These are phyloP conservation scores for Gossypium schwendimanii DNA, from an alignment of 441 rosid genomes.

Conservation along the genomic window DNA sequence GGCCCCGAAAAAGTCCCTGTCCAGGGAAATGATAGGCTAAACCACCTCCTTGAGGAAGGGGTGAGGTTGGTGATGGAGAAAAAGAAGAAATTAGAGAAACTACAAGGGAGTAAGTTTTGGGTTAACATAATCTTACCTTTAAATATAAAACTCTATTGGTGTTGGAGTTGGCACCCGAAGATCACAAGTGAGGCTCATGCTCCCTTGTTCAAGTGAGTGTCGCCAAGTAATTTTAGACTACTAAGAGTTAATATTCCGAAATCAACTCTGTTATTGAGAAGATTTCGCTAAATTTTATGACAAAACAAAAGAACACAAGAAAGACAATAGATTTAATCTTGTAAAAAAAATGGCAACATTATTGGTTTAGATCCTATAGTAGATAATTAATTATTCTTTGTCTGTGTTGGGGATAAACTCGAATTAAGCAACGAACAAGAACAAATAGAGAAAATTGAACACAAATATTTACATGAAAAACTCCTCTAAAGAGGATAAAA, in stretches of 20 bases:
- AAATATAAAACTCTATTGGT: conserved; percentile 70
- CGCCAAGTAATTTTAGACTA: background rate
- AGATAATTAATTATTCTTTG: too few relatives aligned
- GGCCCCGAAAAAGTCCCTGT: too few relatives aligned
- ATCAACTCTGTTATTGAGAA: background rate
- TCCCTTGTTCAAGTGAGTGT: conserved; percentile 62
- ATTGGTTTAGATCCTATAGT: background rate
- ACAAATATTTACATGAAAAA: too few relatives aligned
- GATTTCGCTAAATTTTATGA: background rate
- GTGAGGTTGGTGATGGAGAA: background rate
- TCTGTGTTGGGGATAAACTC: too few relatives aligned
- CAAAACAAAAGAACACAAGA: background rate
- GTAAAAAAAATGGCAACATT: background rate
- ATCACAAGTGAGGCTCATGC: conserved; percentile 75
- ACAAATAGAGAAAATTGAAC: too few relatives aligned
- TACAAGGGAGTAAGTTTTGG: background rate
- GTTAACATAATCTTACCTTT: conserved; percentile 36
- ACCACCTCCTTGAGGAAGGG: too few relatives aligned
- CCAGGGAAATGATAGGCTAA: too few relatives aligned
- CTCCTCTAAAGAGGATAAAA: too few relatives aligned
- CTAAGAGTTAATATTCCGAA: background rate
- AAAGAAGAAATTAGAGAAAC: background rate
- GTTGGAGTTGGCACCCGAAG: conserved; percentile 78
- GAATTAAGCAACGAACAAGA: too few relatives aligned
- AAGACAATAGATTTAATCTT: background rate